These are phyloP conservation scores for Trichosporon faecale DNA, from an alignment of 1,284 basidiomycete species.

Conservation along the genomic window DNA sequence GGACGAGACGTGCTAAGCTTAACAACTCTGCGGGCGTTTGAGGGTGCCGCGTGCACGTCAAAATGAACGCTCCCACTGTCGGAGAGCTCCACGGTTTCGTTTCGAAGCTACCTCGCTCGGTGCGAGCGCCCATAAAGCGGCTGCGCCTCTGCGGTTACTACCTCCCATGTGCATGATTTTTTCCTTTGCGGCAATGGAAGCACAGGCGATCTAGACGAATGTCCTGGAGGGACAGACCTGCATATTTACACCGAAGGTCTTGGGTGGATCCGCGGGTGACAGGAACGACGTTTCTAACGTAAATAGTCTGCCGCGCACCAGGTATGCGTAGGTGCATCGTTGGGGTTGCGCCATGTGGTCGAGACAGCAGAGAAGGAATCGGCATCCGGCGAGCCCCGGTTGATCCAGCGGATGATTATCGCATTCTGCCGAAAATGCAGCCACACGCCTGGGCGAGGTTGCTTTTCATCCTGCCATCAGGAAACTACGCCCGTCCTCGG, in stretches of 20 bases:
- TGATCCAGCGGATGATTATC: neutral
- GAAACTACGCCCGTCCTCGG: neutral
- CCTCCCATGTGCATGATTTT: neutral
- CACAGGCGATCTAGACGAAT: neutral
- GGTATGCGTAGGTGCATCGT: neutral
- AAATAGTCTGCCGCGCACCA: neutral
- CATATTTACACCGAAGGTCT: neutral
- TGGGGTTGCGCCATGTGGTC: neutral
- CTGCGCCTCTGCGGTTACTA: neutral
- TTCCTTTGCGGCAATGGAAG: neutral
- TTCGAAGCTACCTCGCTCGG: neutral
- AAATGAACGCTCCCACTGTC: neutral
- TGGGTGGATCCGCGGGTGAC: conserved; percentile 1
- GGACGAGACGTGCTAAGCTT: neutral
- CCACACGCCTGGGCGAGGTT: neutral
- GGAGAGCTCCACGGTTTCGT: neutral
- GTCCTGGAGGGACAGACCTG: neutral
- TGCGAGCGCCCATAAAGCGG: neutral
- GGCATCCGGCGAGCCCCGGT: neutral
- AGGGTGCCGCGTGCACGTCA: neutral
- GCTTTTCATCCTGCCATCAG: neutral
- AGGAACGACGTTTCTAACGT: neutral
- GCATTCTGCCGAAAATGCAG: neutral
- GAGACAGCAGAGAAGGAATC: neutral
- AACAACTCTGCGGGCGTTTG: neutral